Percentiles rank a stretch among this genome's conserved stretches.
Evolutionary conservation across 257 asterid species (phyloP).

Genomic region (Echium plantagineum): DNA sequence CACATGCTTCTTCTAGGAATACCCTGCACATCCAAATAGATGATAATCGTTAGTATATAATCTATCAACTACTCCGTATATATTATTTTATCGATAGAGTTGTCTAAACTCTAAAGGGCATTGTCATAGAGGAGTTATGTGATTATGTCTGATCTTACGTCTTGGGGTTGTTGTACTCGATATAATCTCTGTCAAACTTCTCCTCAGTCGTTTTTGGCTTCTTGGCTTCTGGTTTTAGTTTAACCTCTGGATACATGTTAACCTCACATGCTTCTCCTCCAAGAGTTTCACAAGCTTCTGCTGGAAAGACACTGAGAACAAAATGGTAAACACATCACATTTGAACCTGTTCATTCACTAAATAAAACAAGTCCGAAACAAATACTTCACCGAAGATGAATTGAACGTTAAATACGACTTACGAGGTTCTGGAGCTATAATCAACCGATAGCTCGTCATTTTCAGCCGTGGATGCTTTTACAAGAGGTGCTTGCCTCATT

Average conservation of each 20-base stretch:
- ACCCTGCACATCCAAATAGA: constrained; percentile 18
- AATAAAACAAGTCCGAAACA: neutral
- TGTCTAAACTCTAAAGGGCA: neutral
- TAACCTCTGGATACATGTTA: constrained; percentile 38
- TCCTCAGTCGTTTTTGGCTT: constrained; percentile 15
- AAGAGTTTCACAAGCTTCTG: constrained; percentile 54
- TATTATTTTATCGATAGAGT: neutral
- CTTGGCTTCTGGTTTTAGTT: constrained; percentile 20
- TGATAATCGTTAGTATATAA: neutral
- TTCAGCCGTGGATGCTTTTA: constrained; percentile 10
- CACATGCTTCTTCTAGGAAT: constrained; percentile 28
- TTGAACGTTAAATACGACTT: constrained; percentile 4
- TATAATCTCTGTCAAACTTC: constrained; percentile 42
- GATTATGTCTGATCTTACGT: constrained; percentile 21
- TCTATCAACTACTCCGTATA: neutral
- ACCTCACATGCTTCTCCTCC: constrained; percentile 51
- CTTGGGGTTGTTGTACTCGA: constrained; percentile 37
- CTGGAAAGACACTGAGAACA: constrained; percentile 41
- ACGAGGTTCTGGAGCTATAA: constrained; percentile 26
- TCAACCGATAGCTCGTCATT: constrained; percentile 14
- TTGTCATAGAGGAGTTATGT: neutral
- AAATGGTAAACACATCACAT: neutral
- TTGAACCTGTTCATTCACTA: neutral
- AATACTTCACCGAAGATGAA: neutral
- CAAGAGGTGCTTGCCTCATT: constrained; percentile 2